A percentile compares a stretch with the other conserved stretches of the same genome.
Conservation (phyloP, 805 yeast genomes). For the Jamesozyma piceae region DNA sequence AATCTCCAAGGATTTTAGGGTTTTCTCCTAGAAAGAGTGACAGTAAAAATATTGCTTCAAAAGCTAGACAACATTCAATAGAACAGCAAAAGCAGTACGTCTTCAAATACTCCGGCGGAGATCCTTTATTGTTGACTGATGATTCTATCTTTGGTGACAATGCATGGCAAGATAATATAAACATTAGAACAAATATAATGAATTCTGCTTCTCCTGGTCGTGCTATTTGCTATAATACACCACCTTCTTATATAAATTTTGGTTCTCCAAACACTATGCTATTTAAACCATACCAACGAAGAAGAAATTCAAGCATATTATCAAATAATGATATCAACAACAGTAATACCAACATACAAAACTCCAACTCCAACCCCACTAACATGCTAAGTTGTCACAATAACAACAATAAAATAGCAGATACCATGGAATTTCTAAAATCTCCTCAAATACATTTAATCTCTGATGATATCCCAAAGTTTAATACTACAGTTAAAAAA, state of each 20-base stretch:
- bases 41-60: not conserved
- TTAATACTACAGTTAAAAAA: not conserved
- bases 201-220: conserved; percentile 3
- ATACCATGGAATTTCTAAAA: not conserved
- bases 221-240: conserved; percentile 17
- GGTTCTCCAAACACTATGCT: conserved; percentile 15
- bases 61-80: not conserved
- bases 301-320: conserved; percentile 6
- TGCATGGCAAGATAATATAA: conserved; percentile 3
- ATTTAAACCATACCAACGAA: conserved; percentile 4
- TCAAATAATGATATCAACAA: not conserved
- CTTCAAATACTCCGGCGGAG: conserved; percentile 24
- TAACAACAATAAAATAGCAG: not conserved
- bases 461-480: not conserved
- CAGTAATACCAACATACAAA: not conserved
- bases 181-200: not conserved
- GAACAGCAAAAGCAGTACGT: conserved; percentile 12
- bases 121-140: conserved; percentile 26
- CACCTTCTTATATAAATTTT: conserved; percentile 25
- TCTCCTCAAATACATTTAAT: not conserved
- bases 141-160: conserved; percentile 11
- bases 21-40: not conserved
- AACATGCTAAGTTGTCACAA: not conserved
- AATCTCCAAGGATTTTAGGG: not conserved
- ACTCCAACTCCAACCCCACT: not conserved